Conservation (phyloP, 1,284 basidiomycete species). For the Trichosporon ovoides region DNA sequence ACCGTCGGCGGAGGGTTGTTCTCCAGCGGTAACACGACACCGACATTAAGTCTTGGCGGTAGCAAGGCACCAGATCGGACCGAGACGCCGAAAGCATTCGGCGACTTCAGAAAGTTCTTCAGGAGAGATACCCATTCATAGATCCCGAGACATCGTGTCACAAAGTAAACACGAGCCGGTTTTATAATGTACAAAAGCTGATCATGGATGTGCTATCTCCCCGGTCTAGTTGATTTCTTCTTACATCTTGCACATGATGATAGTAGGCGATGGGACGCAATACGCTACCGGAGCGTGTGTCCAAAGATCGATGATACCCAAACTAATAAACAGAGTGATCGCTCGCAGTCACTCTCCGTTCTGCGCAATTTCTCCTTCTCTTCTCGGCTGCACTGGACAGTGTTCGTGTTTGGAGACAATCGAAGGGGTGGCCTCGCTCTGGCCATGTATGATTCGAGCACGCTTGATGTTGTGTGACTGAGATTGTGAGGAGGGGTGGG, state of each 20-base stretch:
- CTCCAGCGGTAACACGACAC: constrained; percentile 7
- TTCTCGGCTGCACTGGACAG: neutral
- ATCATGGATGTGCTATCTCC: neutral
- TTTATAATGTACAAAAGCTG: neutral
- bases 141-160: neutral
- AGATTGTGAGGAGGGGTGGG: no score
- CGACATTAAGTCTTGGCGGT: constrained; percentile 28
- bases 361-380: neutral
- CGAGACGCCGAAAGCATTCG: constrained; percentile 69
- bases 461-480: neutral
- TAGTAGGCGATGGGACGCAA: neutral
- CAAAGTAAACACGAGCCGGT: neutral
- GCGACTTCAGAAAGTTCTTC: constrained; percentile 58
- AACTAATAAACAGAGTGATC: no score
- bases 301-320: no score
- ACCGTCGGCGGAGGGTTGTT: constrained; percentile 9
- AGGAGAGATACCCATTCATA: constrained; percentile 21
- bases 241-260: neutral
- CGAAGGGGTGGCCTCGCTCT: no score
- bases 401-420: neutral
- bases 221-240: neutral
- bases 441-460: neutral
- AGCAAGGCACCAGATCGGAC: constrained; percentile 39
- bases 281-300: neutral
- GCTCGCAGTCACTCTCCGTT: no score